Conservation (phyloP, 2,329 filamentous ascomycete species). For the Cercospora zeina region DNA sequence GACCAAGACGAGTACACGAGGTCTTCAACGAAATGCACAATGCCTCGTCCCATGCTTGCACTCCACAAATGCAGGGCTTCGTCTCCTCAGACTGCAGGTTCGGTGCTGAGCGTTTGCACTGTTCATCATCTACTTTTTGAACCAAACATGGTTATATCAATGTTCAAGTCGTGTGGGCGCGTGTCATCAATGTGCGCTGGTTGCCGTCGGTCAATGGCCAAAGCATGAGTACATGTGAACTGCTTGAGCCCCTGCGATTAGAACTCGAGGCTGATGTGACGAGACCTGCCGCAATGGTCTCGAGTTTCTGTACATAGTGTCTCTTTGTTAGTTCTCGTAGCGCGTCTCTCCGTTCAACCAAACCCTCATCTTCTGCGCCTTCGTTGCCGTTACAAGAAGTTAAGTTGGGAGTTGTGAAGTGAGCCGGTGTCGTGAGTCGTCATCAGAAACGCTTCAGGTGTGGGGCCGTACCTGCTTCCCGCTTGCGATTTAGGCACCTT, state of each 20-base stretch:
- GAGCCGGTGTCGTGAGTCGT: constrained; percentile 3
- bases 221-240: constrained; percentile 30
- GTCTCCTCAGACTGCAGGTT: constrained; percentile 30
- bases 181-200: constrained; percentile 22
- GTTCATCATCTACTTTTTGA: constrained; percentile 23
- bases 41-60: background rate
- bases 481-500: constrained; percentile 12
- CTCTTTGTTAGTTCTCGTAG: constrained; percentile 33
- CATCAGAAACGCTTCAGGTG: constrained; percentile 11
- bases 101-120: constrained; percentile 30
- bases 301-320: constrained; percentile 35
- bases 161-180: constrained; percentile 22
- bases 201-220: constrained; percentile 18
- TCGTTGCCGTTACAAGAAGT: background rate
- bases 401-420: background rate
- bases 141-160: constrained; percentile 22
- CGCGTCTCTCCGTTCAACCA: constrained; percentile 20
- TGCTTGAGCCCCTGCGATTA: constrained; percentile 19
- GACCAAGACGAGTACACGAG: constrained; percentile 7
- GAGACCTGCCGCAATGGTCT: constrained; percentile 13
- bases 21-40: constrained; percentile 3
- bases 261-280: constrained; percentile 6
- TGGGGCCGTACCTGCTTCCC: constrained; percentile 11
- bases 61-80: constrained; percentile 8
- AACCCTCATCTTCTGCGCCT: background rate